Evolutionary conservation across 129 eudicot species (phyloP), one percentile per base, ranked within the genome.

Genomic region (Silybum marianum): DNA sequence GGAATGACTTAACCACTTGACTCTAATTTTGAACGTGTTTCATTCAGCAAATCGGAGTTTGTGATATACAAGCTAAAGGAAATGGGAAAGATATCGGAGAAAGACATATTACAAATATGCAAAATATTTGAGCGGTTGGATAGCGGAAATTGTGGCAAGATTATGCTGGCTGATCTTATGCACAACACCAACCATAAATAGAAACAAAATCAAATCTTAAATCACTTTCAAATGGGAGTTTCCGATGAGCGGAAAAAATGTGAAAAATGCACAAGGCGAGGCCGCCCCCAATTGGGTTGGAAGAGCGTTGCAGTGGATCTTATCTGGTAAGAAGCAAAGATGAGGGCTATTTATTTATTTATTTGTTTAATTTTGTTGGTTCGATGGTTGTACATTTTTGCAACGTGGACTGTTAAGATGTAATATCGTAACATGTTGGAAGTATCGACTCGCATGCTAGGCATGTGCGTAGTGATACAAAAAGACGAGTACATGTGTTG

Each of bases 61-160:
- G 98, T 91, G 38, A 86, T 93, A 77, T 93, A 91, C 94, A 93
- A 91, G 87, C 91, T 93, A 23, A 93, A 91, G 86, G 98, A 88
- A 84, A 91, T 93, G 98, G 93, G 92, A 38, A 93, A 90, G 82
- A 82, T 93, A 44, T 83, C 97, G 69, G 97, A 93, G 58, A 90
- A 91, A 82, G 98, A 93, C 83, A 80, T 93, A 25, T 38, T 77
- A 40, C 91, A 81, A 77, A 93, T 93, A 78, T 91, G 95, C 85
- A 80, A 87, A 83, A 91, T 87, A 71, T 93, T 93, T 81, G 98
- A 93, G 36, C 86, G 91, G 25, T 85, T 93, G 7, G 93, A 93
- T 58, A 18, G 87, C 18, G 95, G 95, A 48, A 88, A 85, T 71
- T 85, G 90, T 86, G 97, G 98, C 21, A 91, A 90, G 85, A 93